These are phyloP conservation scores for Sungouiella thailandica DNA, from an alignment of 805 yeast genomes.

Conservation along the genomic window DNA sequence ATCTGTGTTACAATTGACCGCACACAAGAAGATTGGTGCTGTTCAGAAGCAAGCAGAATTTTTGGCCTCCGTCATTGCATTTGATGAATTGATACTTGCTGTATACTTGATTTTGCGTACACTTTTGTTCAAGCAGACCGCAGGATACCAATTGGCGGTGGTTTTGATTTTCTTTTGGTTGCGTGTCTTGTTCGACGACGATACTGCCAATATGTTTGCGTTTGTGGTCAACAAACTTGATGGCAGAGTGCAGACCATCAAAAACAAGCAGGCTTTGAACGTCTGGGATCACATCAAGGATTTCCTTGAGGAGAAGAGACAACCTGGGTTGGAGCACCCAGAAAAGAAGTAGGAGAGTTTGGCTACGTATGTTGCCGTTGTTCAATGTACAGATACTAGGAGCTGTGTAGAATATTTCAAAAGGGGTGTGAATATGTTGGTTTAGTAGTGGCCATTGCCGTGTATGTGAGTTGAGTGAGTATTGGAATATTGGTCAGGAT, in stretches of 20 bases:
- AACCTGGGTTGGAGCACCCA: background rate
- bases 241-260: constrained; percentile 33
- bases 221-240: constrained; percentile 41
- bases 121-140: constrained; percentile 54
- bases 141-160: constrained; percentile 62
- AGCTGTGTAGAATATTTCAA: too few relatives aligned
- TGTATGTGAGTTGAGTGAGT: too few relatives aligned
- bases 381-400: too few relatives aligned
- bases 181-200: constrained; percentile 53
- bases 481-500: too few relatives aligned
- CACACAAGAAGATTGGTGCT: constrained; percentile 34
- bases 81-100: constrained; percentile 55
- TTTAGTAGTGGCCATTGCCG: too few relatives aligned
- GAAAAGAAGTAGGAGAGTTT: too few relatives aligned
- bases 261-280: constrained; percentile 40
- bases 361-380: too few relatives aligned
- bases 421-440: too few relatives aligned
- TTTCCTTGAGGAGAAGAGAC: constrained; percentile 24
- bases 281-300: constrained; percentile 32
- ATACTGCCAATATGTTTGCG: constrained; percentile 40
- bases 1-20: constrained; percentile 53
- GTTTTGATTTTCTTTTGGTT: constrained; percentile 66
- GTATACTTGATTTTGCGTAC: constrained; percentile 55
- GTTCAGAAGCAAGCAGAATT: constrained; percentile 33
- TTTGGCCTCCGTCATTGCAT: constrained; percentile 48